phyloP scores from a whole-genome alignment of 441 rosid species.

The Erysimum cheiri region DNA sequence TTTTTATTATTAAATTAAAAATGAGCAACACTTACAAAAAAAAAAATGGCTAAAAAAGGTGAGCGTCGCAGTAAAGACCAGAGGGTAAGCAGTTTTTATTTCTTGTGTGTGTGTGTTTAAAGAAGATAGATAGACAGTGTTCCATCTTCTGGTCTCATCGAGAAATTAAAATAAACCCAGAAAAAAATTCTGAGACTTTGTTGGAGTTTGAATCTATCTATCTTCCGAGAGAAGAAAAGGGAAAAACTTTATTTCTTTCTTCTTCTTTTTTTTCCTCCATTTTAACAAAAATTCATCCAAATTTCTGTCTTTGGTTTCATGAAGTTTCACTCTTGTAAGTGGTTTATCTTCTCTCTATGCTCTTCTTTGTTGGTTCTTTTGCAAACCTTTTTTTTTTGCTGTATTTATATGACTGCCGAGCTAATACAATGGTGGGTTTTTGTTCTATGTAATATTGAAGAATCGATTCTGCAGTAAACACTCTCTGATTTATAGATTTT shows the following conservation, averaged over 20 bases:
- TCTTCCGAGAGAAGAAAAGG: slow-evolving; percentile 3
- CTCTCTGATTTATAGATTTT: slow-evolving; percentile 1
- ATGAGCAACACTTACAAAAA: no score
- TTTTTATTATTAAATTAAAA: neutral
- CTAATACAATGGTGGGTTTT: slow-evolving; percentile 29
- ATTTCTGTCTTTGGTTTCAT: slow-evolving; percentile 31
- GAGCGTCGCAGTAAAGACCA: slow-evolving; percentile 43
- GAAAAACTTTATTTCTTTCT: neutral
- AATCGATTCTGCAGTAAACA: slow-evolving; percentile 18
- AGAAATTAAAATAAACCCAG: neutral
- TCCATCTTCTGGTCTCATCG: slow-evolving; percentile 38
- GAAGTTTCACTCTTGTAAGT: slow-evolving; percentile 45
- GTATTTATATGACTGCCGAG: slow-evolving; percentile 35
- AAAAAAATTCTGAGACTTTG: slow-evolving; percentile 3
- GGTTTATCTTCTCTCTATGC: slow-evolving; percentile 14
- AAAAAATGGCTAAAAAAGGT: slow-evolving; percentile 24
- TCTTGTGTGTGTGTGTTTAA: slow-evolving; percentile 22
- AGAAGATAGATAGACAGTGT: slow-evolving; percentile 41
- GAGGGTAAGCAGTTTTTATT: slow-evolving; percentile 43
- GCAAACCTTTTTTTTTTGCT: slow-evolving; percentile 25
- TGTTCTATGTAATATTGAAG: neutral
- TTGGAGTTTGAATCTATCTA: slow-evolving; percentile 38
- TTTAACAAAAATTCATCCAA: neutral
- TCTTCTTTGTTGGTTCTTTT: neutral
- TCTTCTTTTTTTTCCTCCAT: neutral